phyloP scores from a whole-genome alignment of 225 moss, liverwort and hornwort species.

The Climacium dendroides region DNA sequence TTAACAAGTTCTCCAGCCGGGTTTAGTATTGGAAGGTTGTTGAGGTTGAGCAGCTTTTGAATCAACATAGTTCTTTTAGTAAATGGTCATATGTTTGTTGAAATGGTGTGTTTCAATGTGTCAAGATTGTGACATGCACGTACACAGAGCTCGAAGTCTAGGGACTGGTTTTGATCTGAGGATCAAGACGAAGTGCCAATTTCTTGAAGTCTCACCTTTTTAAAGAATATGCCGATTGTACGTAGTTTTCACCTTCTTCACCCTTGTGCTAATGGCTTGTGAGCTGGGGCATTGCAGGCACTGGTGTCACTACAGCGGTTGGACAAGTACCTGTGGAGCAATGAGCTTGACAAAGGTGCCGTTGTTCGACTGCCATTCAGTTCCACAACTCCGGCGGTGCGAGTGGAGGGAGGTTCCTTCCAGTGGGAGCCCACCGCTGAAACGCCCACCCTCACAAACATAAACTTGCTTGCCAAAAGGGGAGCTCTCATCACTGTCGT shows the following conservation, averaged over 20 bases:
- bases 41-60: neutral
- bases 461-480: conserved; percentile 17
- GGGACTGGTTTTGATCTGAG: neutral
- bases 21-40: neutral
- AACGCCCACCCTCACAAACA: conserved; percentile 23
- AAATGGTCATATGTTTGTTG: neutral
- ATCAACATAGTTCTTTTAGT: neutral
- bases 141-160: neutral
- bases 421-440: conserved; percentile 57
- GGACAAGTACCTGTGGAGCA: conserved; percentile 64
- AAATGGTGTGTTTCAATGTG: neutral
- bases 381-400: conserved; percentile 36
- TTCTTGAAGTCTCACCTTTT: neutral
- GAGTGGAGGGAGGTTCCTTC: conserved; percentile 44
- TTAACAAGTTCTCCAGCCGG: neutral
- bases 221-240: neutral
- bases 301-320: conserved; percentile 65
- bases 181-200: neutral
- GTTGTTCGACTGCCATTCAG: conserved; percentile 26
- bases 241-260: neutral
- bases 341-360: conserved; percentile 52
- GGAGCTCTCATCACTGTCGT: conserved; percentile 76
- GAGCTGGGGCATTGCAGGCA: conserved; percentile 1
- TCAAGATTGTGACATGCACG: neutral
- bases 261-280: neutral